phyloP scores from a whole-genome alignment of 257 asterid species.

The Solanum infundibuliforme region DNA sequence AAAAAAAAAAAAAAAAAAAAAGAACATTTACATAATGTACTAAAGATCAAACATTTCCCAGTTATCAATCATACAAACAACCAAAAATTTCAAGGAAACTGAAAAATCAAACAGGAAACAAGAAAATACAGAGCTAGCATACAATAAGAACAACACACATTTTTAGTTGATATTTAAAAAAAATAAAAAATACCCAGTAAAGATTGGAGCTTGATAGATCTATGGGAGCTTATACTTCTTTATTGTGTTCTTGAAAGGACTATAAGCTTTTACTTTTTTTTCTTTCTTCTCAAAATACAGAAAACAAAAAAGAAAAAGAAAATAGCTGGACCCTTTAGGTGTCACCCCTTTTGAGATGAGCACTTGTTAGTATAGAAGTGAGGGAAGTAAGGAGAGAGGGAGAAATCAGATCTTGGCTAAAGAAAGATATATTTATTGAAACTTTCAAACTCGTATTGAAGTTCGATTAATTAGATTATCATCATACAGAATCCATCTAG shows the following conservation, averaged over 20 bases:
- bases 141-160: not conserved
- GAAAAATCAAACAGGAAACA: not conserved
- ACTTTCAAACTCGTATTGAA: accelerated
- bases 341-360: not conserved
- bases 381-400: not conserved
- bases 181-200: not conserved
- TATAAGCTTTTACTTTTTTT: not conserved
- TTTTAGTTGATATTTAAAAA: too few species aligned
- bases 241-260: not conserved
- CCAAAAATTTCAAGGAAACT: not conserved
- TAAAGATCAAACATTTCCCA: not conserved
- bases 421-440: not conserved
- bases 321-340: not conserved
- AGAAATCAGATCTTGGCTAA: not conserved
- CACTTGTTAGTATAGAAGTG: not conserved
- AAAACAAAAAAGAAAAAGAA: not conserved
- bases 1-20: too few species aligned
- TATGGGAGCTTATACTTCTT: not conserved
- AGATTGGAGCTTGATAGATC: not conserved
- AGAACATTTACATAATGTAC: not conserved
- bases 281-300: not conserved
- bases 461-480: too few species aligned
- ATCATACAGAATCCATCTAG: accelerated
- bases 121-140: not conserved
- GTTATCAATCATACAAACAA: not conserved